These are phyloP conservation scores for Syzygium aromaticum DNA, from an alignment of 345 rosid genomes.

Conservation along the genomic window DNA sequence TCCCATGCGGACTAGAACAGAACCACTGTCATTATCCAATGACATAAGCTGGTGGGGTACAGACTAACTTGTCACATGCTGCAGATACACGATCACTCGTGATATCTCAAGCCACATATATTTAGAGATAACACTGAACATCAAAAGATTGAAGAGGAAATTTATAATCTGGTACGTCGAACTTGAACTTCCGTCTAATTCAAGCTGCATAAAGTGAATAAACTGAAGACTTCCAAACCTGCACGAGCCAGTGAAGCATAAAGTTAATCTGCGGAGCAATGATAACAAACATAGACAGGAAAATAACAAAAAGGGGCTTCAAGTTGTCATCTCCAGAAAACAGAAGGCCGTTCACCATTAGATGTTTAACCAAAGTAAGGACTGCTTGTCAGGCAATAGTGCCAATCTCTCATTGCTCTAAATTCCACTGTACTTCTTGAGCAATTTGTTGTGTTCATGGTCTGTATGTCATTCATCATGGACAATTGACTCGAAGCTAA, in stretches of 20 bases:
- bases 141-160: neutral
- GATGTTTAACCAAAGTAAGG: no score
- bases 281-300: neutral
- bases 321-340: no score
- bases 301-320: neutral
- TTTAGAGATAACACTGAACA: neutral
- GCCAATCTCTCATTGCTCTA: no score
- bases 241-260: neutral
- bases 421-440: neutral
- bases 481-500: no score
- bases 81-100: neutral
- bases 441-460: neutral
- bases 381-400: no score
- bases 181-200: neutral
- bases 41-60: neutral
- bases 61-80: neutral
- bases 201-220: neutral
- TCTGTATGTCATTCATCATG: neutral
- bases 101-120: neutral
- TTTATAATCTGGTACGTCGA: neutral
- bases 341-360: no score
- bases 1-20: neutral
- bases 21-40: neutral
- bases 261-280: no score
- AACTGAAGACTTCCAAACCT: neutral